Evolutionary conservation across 306 rosid genomes (phyloP), one percentile per base, ranked within the genome.

Genomic region (Ammopiptanthus mongolicus): DNA sequence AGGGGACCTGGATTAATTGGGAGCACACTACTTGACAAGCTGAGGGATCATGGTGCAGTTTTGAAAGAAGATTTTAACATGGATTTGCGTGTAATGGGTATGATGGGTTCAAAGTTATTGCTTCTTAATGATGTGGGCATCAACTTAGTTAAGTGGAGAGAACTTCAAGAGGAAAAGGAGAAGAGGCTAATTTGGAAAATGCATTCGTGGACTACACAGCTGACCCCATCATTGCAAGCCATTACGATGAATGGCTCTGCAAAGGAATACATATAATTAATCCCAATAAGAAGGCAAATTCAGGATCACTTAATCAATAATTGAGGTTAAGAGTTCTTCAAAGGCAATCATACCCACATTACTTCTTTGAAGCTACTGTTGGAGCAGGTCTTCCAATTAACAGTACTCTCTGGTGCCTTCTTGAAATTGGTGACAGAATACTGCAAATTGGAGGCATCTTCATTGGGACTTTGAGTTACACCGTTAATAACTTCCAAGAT

Each of bases 1-100:
- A 80, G 92, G 65, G 99, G 99, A 78, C 97, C 97, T 73, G 99
- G 99, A 74, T 86, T 95, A 78, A 95, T 95, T 78, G 99, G 99
- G 77, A 81, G 90, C 78, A 90, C 99, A 37, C 86, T 95, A 36
- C 99, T 95, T 61, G 97, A 92, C 84, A 97, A 95, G 77, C 89
- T 95, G 46, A 90, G 91, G 87, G 97, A 95, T 84, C 99, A 92
- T n/a, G 99, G 99, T 95, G 55, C 83, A 51, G 62, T 82, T 83
- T 81, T 41, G 37, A 21, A 13, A 60, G 52, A 19, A 10, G 70
- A 18, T 10, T 70, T 21, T 11, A 70, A 19, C 65, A 62, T 50
- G 28, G 39, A 91, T 80, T 80, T 95, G 80, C 98, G 97, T 72
- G 98, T 91, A 34, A 58, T 91, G 96, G 98, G 97, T 85, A 95